Base-by-base conservation (phyloP, 257 asterid species). In the Plectranthus barbatus region DNA sequence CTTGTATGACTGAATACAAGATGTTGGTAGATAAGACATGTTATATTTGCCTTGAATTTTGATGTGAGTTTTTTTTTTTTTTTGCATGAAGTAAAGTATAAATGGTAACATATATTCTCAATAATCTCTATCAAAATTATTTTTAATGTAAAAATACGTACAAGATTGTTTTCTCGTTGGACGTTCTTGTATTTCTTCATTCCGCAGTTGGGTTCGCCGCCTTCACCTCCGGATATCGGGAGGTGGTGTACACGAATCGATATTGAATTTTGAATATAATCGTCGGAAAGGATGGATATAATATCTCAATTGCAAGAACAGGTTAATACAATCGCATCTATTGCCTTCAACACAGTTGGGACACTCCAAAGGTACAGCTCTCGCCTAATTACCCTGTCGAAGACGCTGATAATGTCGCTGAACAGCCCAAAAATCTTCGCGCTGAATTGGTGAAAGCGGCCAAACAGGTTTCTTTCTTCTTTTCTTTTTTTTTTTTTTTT, bases 361-460 rank as follows among this genome's bases (percentile, higher is more conserved):
- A 73, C 94, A 0, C 94, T 92, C 55, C 99, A 92, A 62, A 82
- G 96, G 72, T 89, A 13, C 94, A 87, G 76, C 67, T 92, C 21
- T 84, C 99, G 39, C 82, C 97, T 52, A 84, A 80, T 73, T 92
- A 85, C 76, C 73, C 53, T 12, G 76, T 55, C 6, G 92, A 86
- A 14, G 99, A 83, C 37, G 74, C 95, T n/a, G 48, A 81, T 13
- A 83, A 31, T 75, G 53, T 81, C 62, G 79, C 91, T 3, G 96
- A 89, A 68, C 91, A 89, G 70, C 95, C 99, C 33, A 85, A 89
- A 72, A 67, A 70, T 62, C 86, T 89, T 59, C 82, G 90, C 64
- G 77, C 96, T 10, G 97, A 81, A 40, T 80, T 92, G 64, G 94
- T 89, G 66, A 92, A 86, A 73, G 95, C 97, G 40, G 97, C 97